These are phyloP conservation scores for Dysphania ambrosioides DNA, from an alignment of 148 eudicot genomes.

Conservation along the genomic window DNA sequence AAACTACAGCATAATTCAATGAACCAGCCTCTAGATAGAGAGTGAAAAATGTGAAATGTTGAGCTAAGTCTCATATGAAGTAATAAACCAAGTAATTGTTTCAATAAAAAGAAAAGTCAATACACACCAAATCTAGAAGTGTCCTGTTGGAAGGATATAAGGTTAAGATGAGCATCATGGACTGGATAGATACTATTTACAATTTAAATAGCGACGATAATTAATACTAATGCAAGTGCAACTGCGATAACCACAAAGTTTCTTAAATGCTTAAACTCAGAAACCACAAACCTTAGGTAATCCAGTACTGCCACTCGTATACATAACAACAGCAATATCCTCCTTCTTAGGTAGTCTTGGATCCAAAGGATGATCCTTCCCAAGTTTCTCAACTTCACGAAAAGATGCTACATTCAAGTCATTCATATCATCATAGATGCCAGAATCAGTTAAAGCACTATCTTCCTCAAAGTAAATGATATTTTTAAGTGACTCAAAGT, in stretches of 20 bases:
- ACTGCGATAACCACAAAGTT: neutral
- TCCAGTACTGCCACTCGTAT: constrained; percentile 98
- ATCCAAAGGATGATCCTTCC: constrained; percentile 47
- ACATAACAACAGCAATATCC: constrained; percentile 93
- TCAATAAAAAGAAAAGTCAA: neutral
- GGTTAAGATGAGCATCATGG: neutral
- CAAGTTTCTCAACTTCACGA: constrained; percentile 71
- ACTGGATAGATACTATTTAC: neutral
- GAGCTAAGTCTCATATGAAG: neutral
- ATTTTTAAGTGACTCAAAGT: constrained; percentile 54
- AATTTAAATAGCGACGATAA: neutral
- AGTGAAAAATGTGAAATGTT: neutral
- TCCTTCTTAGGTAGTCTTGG: constrained; percentile 73
- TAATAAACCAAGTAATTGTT: neutral
- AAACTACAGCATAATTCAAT: no score
- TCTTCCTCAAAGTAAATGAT: constrained; percentile 76
- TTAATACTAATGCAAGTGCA: neutral
- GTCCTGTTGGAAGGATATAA: neutral
- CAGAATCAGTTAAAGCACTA: constrained; percentile 40
- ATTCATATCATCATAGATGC: constrained; percentile 28
- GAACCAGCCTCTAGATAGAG: neutral
- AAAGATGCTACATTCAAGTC: constrained; percentile 56
- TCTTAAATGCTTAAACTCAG: neutral
- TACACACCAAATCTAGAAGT: neutral
- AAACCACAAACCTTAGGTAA: constrained; percentile 70